Evolutionary conservation across 2,329 filamentous ascomycete species (phyloP), one percentile per base, ranked within the genome.

Genomic region (Talaromyces funiculosus): DNA sequence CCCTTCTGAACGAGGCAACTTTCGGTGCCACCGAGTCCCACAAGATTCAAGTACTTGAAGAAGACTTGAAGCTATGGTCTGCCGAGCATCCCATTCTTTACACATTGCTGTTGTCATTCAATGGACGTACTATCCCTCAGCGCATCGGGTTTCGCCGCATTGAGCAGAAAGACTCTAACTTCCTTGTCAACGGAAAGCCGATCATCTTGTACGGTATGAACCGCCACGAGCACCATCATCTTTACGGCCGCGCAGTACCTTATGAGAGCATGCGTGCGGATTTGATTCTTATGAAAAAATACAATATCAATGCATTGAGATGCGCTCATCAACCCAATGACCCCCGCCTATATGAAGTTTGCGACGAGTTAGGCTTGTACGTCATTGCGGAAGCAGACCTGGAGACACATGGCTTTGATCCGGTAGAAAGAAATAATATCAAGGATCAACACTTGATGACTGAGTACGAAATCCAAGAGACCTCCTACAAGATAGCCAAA

Each of bases 221-320:
- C 69, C 78, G 87, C 16, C 88, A 90, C 66, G 88, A 90, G 61
- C 87, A 90, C 66, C 86, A 90, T 66, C 85, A 86, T 0, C 73
- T 76, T 14, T 80, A 81, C 29, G 87, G 87, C 3, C 83, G 87
- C 0, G 80, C 86, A 0, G 85, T 89, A 0, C 85, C 86, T 0
- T 72, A 83, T 6, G 82, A 86, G 2, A 87, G 82, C 24, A 82
- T 88, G 68, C 81, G 81, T 64, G 72, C 77, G 12, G 87, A 90
- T 64, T 76, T 90, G 1, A 67, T 86, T 1, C 75, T 85, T 3
- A 90, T 90, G 86, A 90, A 90, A 71, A 77, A 74, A 8, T 82
- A 88, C 76, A 90, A 90, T 66, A 81, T 90, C 73, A 90, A 90
- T 64, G 85, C 87, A 0, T 78, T 90, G 6, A 84, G 88, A 0